These are phyloP conservation scores for Suhomyces emberorum DNA, from an alignment of 805 yeast species.

Conservation along the genomic window DNA sequence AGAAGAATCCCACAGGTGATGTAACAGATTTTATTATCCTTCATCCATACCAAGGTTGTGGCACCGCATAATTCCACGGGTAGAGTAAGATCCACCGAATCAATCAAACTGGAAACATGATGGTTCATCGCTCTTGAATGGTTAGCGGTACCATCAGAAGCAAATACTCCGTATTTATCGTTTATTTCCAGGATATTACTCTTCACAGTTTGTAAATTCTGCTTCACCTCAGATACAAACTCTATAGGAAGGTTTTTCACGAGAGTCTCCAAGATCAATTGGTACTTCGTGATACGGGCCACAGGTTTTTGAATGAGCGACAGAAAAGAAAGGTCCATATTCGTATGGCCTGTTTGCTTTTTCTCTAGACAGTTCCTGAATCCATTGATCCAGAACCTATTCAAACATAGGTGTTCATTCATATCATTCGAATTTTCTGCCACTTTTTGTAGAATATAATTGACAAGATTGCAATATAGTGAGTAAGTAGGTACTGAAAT, in stretches of 20 bases:
- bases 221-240: too few species aligned
- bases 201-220: too few species aligned
- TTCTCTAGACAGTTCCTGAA: constrained; percentile 37
- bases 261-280: constrained; percentile 40
- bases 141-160: too few species aligned
- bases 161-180: too few species aligned
- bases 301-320: constrained; percentile 56
- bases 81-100: too few species aligned
- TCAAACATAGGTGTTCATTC: constrained; percentile 1
- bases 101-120: too few species aligned
- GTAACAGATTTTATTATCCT: constrained; percentile 11
- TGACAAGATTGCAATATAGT: constrained; percentile 32
- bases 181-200: too few species aligned
- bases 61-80: constrained; percentile 47
- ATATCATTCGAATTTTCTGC: constrained; percentile 19
- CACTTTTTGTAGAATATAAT: constrained; percentile 29
- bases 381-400: constrained; percentile 24
- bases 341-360: constrained; percentile 33
- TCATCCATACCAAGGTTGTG: constrained; percentile 38
- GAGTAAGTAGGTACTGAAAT: too few species aligned
- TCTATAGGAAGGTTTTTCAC: not conserved
- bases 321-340: constrained; percentile 48
- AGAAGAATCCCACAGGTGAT: constrained; percentile 35
- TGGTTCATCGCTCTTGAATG: too few species aligned
- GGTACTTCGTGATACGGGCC: constrained; percentile 47